Percentiles rank a stretch among this genome's conserved stretches.
These are phyloP conservation scores for Sphaerobolus stellatus DNA, from an alignment of 1,284 basidiomycete genomes.

Conservation along the genomic window DNA sequence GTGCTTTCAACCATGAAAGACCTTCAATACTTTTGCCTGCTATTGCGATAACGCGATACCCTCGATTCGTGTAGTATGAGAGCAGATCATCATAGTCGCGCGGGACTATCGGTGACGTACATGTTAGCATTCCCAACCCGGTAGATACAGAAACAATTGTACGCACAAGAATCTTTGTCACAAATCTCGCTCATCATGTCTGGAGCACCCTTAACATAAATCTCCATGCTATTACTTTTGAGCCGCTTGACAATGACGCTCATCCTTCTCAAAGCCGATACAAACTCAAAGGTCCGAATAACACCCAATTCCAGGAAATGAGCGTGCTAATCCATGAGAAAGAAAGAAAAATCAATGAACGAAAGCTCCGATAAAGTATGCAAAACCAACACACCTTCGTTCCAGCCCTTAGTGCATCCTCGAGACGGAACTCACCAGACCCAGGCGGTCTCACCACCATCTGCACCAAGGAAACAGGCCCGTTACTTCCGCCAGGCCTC, in stretches of 20 bases:
- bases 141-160: constrained; percentile 6
- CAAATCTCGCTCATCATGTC: constrained; percentile 98
- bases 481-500: constrained; percentile 52
- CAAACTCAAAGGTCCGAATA: constrained; percentile 96
- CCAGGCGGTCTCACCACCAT: constrained; percentile 96
- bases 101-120: constrained; percentile 61
- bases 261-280: constrained; percentile 92
- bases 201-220: constrained; percentile 98
- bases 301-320: constrained; percentile 97
- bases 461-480: constrained; percentile 92
- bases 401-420: constrained; percentile 86
- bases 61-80: constrained; percentile 95
- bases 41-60: constrained; percentile 97
- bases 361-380: not conserved
- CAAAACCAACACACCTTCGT: constrained; percentile 56
- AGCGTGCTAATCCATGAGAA: constrained; percentile 61
- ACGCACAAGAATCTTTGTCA: constrained; percentile 81
- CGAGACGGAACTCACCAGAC: constrained; percentile 82
- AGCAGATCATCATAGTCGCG: constrained; percentile 96
- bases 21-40: constrained; percentile 95
- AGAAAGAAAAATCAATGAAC: too few species aligned
- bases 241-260: constrained; percentile 96
- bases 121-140: constrained; percentile 4
- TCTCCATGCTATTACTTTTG: constrained; percentile 93
- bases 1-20: constrained; percentile 96